Evolutionary conservation across 75 land plant genomes (phyloP).

Genomic region (Ceratopteris richardii): DNA sequence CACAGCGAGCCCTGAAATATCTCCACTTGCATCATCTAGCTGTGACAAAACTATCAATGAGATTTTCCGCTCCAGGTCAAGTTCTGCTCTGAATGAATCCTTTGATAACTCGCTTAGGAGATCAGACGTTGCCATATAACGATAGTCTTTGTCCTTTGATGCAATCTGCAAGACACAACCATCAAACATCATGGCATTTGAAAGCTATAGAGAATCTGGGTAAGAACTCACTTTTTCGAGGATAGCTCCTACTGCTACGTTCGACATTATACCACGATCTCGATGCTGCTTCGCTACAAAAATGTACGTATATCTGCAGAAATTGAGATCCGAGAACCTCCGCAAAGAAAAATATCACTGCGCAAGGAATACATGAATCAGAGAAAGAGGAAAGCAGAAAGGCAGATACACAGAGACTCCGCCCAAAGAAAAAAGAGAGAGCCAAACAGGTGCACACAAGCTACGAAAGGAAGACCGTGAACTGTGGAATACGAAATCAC

Average conservation of each 20-base stretch:
- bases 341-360: too few relatives aligned
- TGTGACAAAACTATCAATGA: slow-evolving; percentile 74
- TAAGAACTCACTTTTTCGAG: slow-evolving; percentile 51
- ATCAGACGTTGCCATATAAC: slow-evolving; percentile 99
- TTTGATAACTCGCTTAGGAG: slow-evolving; percentile 80
- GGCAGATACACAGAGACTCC: too few relatives aligned
- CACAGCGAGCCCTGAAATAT: slow-evolving; percentile 93
- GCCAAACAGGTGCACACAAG: too few relatives aligned
- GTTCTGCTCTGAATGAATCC: slow-evolving; percentile 72
- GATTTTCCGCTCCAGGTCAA: slow-evolving; percentile 68
- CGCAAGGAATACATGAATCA: too few relatives aligned
- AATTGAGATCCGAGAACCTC: too few relatives aligned
- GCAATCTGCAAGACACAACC: slow-evolving; percentile 46
- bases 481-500: too few relatives aligned
- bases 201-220: neutral
- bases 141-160: slow-evolving; percentile 93
- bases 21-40: slow-evolving; percentile 94
- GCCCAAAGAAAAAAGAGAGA: too few relatives aligned
- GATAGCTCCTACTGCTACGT: slow-evolving; percentile 42
- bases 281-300: too few relatives aligned
- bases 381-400: too few relatives aligned
- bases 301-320: too few relatives aligned
- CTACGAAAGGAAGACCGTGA: too few relatives aligned
- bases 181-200: neutral
- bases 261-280: slow-evolving; percentile 40